Base-by-base conservation (phyloP, 768 basidiomycete species). In the Gautieria morchelliformis region DNA sequence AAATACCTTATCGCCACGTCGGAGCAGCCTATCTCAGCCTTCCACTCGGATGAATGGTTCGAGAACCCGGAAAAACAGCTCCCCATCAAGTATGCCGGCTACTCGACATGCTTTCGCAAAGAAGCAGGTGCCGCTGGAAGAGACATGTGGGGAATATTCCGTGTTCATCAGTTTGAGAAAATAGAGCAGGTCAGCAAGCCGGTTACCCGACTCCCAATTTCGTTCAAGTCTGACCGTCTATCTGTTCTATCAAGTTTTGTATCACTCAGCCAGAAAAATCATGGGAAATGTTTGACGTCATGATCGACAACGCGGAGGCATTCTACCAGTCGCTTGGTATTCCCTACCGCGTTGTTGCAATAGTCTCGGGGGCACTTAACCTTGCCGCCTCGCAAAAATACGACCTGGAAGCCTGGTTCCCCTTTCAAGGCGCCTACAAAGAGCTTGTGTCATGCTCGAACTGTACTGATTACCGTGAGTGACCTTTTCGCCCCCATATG, bases 141-240 rank as follows among this genome's bases (percentile, higher is more conserved):
- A 56, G 96, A 99, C 64, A 97, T 95, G 79, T 97, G 96, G 93
- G 96, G 96, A 58, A 97, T 98, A 72, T 99, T 99, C 84, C 90
- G 96, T 22, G 95, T 99, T 55, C 96, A 99, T 68, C 96, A 99
- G 72, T 99, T 99, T 63, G 96, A 99, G 74, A 99, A 99, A 76
- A 81, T 99, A 53, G 96, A 99, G 69, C 77, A 78, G 69, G 76
- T 75, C 45, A 52, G 71, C 47, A 10, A 3, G 30, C 17, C 30
- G 15, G 5, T 53, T 49, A 12, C 30, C 30, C 8, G 45, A 32
- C 5, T 52, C 35, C 49, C 15, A 22, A 12, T 37, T 17, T 49
- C 45, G 17, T 20, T 11, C 2, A 27, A 5, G 2, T 11, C 2
- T 30, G 11, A 49, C 9, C 48, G 14, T 11, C 8, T 49, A n/a